Percentiles rank a stretch among this genome's conserved stretches.
These are phyloP conservation scores for Malus asiatica DNA, from an alignment of 306 rosid genomes.

Conservation along the genomic window DNA sequence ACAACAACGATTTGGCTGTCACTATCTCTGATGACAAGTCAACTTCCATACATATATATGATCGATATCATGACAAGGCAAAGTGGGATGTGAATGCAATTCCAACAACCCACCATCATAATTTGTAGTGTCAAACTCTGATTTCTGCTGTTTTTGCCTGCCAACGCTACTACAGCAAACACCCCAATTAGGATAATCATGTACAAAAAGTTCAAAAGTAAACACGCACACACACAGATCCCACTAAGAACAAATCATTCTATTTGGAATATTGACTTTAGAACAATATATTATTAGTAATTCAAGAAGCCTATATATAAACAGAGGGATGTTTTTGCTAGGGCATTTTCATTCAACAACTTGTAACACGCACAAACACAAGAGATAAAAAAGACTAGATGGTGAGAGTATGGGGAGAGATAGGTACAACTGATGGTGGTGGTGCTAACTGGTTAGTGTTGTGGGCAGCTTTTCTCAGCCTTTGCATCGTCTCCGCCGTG, in stretches of 20 bases:
- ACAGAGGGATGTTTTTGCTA: background rate
- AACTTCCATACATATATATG: background rate
- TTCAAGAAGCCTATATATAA: constrained; percentile 14
- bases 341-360: constrained; percentile 21
- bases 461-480: constrained; percentile 34
- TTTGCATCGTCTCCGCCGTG: constrained; percentile 39
- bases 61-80: constrained; percentile 18
- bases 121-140: background rate
- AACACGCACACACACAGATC: background rate
- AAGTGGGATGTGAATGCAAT: constrained; percentile 30
- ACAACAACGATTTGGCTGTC: constrained; percentile 11
- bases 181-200: constrained; percentile 6
- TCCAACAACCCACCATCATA: constrained; percentile 4
- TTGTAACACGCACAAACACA: background rate
- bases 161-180: background rate
- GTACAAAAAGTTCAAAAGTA: background rate
- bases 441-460: constrained; percentile 19
- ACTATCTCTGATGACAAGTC: constrained; percentile 4
- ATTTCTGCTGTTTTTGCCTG: constrained; percentile 11
- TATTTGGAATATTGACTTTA: constrained; percentile 11
- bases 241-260: constrained; percentile 16
- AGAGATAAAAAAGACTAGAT: constrained; percentile 15
- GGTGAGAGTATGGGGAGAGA: constrained; percentile 48
- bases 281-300: constrained; percentile 8
- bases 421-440: constrained; percentile 17